Base-by-base conservation (phyloP, 768 basidiomycete genomes). In the Kondoa malvinella region DNA sequence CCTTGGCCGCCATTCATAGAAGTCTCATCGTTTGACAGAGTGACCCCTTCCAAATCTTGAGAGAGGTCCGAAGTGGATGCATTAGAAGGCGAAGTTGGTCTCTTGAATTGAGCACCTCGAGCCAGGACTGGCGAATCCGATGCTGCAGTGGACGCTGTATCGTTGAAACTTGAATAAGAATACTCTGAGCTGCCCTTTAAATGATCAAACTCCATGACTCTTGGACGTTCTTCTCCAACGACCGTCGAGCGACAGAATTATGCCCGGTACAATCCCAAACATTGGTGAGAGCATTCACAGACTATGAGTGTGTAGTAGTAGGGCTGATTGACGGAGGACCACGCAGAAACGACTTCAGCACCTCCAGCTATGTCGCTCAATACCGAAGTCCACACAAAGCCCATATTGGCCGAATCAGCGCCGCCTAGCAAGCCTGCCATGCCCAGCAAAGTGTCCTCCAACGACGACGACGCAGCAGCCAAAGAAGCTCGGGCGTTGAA, bases 401-500 rank as follows among this genome's bases (percentile, higher is more conserved):
- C 61, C 27, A 63, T 63, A 16, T 33, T 63, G 32, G 3, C 61
- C 61, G 61, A 63, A 12, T 8, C n/a, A 3, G 14, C 27, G 12
- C 3, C 61, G 12, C 61, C 61, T 63, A 17, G n/a, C 29, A 27
- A 63, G 26, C 61, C 61, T 8, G 16, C 29, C 27, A 59, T 25
- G 58, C 25, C 21, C 4, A 29, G 14, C 58, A 4, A 14, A 30
- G 31, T 26, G 32, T 12, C 8, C 16, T 63, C 61, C 25, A 60
- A 50, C 21, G 40, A 50, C 21, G 40, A 25, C 15, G 4, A 4
- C 30, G 4, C 58, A 4, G 8, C 58, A 25, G 58, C 12, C 27
- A 60, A 60, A 27, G 27, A 27, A 33, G 30, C 14, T 27, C 3
- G 14, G 17, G 3, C n/a, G 34, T 80, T 92, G 60, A 86, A 86